A percentile compares a stretch with the other conserved stretches of the same genome.
These are phyloP conservation scores for Pseudogymnoascus sp. DNA, from an alignment of 2,329 filamentous ascomycete genomes.

Conservation along the genomic window DNA sequence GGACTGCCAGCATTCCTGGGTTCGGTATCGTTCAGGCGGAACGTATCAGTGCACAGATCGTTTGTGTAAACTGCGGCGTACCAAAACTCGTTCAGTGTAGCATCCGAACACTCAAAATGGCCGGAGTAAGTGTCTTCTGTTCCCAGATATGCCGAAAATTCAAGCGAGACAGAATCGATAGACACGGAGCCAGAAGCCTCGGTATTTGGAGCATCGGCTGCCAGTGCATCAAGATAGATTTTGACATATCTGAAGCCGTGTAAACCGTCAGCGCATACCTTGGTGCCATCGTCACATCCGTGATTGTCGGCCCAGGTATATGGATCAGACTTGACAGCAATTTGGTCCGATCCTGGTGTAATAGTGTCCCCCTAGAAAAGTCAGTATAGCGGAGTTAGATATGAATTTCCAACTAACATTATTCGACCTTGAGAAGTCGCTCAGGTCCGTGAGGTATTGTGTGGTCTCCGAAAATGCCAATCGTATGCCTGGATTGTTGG, in stretches of 20 bases:
- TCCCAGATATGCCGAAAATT: constrained; percentile 39
- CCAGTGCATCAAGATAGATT: constrained; percentile 38
- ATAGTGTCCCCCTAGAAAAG: constrained; percentile 29
- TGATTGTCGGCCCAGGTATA: constrained; percentile 39
- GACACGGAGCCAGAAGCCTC: constrained; percentile 34
- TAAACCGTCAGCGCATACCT: constrained; percentile 44
- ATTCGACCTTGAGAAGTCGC: constrained; percentile 42
- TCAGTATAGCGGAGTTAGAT: constrained; percentile 9
- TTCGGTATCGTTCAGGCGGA: constrained; percentile 41
- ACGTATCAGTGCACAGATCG: constrained; percentile 40
- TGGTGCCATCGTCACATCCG: constrained; percentile 35
- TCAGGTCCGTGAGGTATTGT: constrained; percentile 35
- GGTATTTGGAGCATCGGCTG: constrained; percentile 38
- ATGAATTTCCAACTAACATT: constrained; percentile 28
- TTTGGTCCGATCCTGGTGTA: constrained; percentile 42
- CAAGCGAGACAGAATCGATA: constrained; percentile 36
- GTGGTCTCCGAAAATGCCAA: constrained; percentile 43
- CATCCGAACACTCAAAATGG: constrained; percentile 45
- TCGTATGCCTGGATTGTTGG: constrained; percentile 32
- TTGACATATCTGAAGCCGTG: constrained; percentile 47
- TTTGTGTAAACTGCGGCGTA: constrained; percentile 46
- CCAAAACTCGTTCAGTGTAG: constrained; percentile 43
- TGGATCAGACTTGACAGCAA: constrained; percentile 35
- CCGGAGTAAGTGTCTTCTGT: constrained; percentile 42
- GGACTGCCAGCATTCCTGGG: constrained; percentile 37